A percentile compares a stretch with the other conserved stretches of the same genome.
These are phyloP conservation scores for Diaporthe citri DNA, from an alignment of 2,329 filamentous ascomycete species.

Conservation along the genomic window DNA sequence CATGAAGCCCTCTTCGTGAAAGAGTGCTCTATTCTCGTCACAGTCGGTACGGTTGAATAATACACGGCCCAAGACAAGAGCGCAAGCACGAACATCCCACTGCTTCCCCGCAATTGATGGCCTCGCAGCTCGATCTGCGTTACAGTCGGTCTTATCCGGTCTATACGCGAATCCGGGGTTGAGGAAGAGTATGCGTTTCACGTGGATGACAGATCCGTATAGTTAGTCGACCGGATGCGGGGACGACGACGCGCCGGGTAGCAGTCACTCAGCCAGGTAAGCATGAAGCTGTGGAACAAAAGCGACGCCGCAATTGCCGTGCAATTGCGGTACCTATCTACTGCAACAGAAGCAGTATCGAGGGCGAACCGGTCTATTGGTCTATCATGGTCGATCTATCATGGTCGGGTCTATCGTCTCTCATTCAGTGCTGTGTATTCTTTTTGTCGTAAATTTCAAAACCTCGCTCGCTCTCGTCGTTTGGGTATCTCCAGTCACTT, in stretches of 20 bases:
- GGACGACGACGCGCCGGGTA: not conserved
- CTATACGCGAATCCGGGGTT: not conserved
- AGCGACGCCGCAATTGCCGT: no score
- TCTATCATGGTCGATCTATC: constrained; percentile 18
- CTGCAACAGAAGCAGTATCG: constrained; percentile 2
- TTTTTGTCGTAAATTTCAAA: constrained; percentile 8
- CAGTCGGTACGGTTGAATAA: not conserved
- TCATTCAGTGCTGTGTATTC: constrained; percentile 4
- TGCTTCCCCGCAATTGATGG: not conserved
- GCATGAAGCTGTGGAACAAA: no score
- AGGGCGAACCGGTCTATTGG: constrained; percentile 29
- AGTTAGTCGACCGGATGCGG: constrained; percentile 10
- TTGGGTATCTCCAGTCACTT: constrained; percentile 36
- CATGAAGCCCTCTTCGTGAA: not conserved
- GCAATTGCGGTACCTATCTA: no score
- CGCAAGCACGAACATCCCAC: not conserved
- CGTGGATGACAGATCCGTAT: not conserved
- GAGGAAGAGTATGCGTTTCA: not conserved
- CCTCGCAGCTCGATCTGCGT: not conserved
- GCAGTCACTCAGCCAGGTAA: not conserved
- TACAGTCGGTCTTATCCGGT: not conserved
- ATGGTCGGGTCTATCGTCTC: constrained; percentile 17
- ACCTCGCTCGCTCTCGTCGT: constrained; percentile 1
- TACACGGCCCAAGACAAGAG: not conserved
- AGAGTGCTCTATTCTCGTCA: not conserved